phyloP scores from a whole-genome alignment of 2,329 filamentous ascomycete genomes.

The Colletotrichum ledebouriae region DNA sequence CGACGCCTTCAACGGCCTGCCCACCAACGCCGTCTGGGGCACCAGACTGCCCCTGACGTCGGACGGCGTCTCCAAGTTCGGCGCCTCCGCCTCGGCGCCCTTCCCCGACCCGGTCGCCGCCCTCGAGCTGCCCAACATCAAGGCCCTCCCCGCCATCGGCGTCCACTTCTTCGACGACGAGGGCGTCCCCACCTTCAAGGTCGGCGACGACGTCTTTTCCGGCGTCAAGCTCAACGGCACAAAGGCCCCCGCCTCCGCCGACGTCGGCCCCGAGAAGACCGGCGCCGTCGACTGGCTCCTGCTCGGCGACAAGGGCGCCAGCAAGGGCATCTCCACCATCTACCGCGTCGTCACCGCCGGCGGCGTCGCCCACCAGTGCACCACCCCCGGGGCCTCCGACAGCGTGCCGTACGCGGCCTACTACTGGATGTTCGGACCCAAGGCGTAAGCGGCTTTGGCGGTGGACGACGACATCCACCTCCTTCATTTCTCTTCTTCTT shows the following conservation, averaged over 20 bases:
- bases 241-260: constrained; percentile 64
- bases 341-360: constrained; percentile 70
- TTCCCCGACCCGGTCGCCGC: constrained; percentile 57
- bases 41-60: constrained; percentile 64
- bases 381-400: constrained; percentile 54
- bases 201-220: constrained; percentile 59
- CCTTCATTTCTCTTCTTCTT: too few species aligned
- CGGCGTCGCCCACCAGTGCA: constrained; percentile 61
- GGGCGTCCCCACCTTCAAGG: constrained; percentile 71
- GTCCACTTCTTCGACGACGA: constrained; percentile 75
- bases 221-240: constrained; percentile 64
- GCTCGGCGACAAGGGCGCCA: constrained; percentile 58
- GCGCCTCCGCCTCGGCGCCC: constrained; percentile 60
- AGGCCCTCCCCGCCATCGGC: constrained; percentile 63
- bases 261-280: constrained; percentile 60
- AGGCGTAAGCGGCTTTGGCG: constrained; percentile 14
- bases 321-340: constrained; percentile 56
- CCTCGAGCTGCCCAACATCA: constrained; percentile 53
- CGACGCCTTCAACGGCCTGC: constrained; percentile 56
- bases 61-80: constrained; percentile 51
- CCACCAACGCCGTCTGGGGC: constrained; percentile 56
- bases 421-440: constrained; percentile 69
- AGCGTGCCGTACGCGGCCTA: constrained; percentile 69
- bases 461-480: not conserved
- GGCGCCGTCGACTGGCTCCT: constrained; percentile 69